Evolutionary conservation across 2,329 filamentous ascomycete species (phyloP).

Genomic region (Penicillium capsulatum): DNA sequence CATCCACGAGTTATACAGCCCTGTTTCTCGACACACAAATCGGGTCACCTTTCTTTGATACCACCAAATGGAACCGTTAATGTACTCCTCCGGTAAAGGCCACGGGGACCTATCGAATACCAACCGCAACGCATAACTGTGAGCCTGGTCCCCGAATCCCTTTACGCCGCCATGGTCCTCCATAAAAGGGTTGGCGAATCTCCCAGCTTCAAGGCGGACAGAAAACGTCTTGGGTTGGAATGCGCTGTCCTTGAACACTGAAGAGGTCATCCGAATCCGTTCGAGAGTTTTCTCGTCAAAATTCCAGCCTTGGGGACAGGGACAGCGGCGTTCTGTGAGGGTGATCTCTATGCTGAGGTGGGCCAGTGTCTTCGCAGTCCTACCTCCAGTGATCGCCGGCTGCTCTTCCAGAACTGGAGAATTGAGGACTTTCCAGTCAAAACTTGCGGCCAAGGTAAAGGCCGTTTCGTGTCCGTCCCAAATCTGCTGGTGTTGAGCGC

Average conservation of each 20-base stretch:
- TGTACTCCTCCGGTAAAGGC: constrained; percentile 1
- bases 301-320: constrained; percentile 2
- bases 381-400: background rate
- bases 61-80: background rate
- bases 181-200: constrained; percentile 5
- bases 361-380: constrained; percentile 1
- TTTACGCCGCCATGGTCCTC: constrained; percentile 3
- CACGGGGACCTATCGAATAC: constrained; percentile 1
- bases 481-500: constrained; percentile 4
- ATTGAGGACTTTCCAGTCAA: constrained; percentile 4
- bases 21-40: constrained; percentile 2
- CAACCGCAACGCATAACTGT: constrained; percentile 1
- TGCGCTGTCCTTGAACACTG: constrained; percentile 1
- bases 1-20: constrained; percentile 2
- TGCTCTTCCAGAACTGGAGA: constrained; percentile 1
- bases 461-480: constrained; percentile 4
- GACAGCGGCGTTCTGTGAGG: constrained; percentile 3
- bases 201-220: constrained; percentile 1
- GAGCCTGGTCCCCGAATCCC: constrained; percentile 1
- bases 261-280: constrained; percentile 1
- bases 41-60: background rate
- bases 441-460: constrained; percentile 1
- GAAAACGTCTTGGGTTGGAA: constrained; percentile 2
- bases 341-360: constrained; percentile 3
- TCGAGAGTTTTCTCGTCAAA: constrained; percentile 4